Evolutionary conservation across 2,329 filamentous ascomycete genomes (phyloP).

Genomic region (Exophiala sideris): DNA sequence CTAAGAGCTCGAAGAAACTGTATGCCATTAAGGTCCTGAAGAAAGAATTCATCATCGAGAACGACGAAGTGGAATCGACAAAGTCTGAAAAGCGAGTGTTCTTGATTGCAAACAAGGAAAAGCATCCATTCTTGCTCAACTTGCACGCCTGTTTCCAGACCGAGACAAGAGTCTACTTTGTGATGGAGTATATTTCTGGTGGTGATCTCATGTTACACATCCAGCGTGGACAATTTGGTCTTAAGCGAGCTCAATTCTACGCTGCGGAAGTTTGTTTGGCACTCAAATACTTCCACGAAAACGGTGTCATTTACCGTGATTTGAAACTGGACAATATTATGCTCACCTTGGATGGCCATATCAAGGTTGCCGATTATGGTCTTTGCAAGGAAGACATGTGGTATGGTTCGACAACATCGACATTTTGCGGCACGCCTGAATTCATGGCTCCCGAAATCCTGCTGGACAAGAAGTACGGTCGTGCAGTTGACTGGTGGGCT

Average conservation of each 20-base stretch:
- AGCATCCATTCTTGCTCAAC: slow-evolving; percentile 91
- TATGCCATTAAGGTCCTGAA: slow-evolving; percentile 99
- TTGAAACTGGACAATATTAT: slow-evolving; percentile 85
- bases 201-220: slow-evolving; percentile 99
- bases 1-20: slow-evolving; percentile 83
- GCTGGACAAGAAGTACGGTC: slow-evolving; percentile 95
- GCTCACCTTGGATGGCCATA: slow-evolving; percentile 89
- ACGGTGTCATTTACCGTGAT: slow-evolving; percentile 93
- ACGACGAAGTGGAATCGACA: slow-evolving; percentile 97
- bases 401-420: slow-evolving; percentile 95
- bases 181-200: slow-evolving; percentile 99
- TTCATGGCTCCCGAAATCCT: slow-evolving; percentile 99
- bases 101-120: slow-evolving; percentile 92
- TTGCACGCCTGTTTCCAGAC: slow-evolving; percentile 98
- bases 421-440: slow-evolving; percentile 98
- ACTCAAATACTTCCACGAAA: slow-evolving; percentile 98
- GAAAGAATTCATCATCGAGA: slow-evolving; percentile 99
- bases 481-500: slow-evolving; percentile 98
- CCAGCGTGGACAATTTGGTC: slow-evolving; percentile 91
- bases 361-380: slow-evolving; percentile 98
- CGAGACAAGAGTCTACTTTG: slow-evolving; percentile 96
- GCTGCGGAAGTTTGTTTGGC: slow-evolving; percentile 95
- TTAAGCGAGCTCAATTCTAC: slow-evolving; percentile 97
- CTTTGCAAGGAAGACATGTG: slow-evolving; percentile 99
- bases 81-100: slow-evolving; percentile 97